Evolutionary conservation across 2,329 filamentous ascomycete species (phyloP), one percentile per base, ranked within the genome.

Genomic region (Xylariaceae sp.): DNA sequence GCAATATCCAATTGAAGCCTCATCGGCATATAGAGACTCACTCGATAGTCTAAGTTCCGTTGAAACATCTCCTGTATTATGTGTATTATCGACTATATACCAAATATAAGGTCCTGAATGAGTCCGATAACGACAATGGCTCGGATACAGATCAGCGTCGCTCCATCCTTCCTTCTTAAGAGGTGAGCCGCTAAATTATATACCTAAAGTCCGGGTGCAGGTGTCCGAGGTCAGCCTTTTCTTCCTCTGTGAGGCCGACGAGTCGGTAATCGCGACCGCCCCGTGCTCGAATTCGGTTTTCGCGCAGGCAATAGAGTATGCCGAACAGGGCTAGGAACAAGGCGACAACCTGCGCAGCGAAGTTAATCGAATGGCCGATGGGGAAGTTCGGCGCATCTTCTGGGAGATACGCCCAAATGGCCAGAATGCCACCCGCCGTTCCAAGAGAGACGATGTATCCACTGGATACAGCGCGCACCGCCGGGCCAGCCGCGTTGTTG

Each of bases 401-500:
- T 1, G 72, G 71, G 3, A 79, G 70, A 63, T 86, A 86, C 0
- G 82, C 83, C 82, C 82, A 84, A 12, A 74, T 77, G 37, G 84
- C 80, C 2, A 86, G 71, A 36, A 87, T 81, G 23, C 82, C 83
- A 34, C 83, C 84, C 9, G 81, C 73, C 1, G 81, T 85, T 9
- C 83, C 83, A 2, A 87, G 65, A 0, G 75, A 77, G 9, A 83
- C 79, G 33, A 86, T 79, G 59, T 82, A 86, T 3, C 76, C 83
- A 19, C 80, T 77, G 0, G 82, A 78, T 0, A 86, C 80, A 4
- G 84, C 83, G 21, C 83, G 78, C 1, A 86, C 74, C 8, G 82
- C 78, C 0, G 83, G 82, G 0, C 83, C 83, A 0, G 79, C 78
- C 0, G 83, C 77, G 61, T 87, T 86, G 67, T 86, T 86, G 53